These are phyloP conservation scores for Stromatinia cepivora DNA, from an alignment of 2,329 filamentous ascomycete genomes.

Conservation along the genomic window DNA sequence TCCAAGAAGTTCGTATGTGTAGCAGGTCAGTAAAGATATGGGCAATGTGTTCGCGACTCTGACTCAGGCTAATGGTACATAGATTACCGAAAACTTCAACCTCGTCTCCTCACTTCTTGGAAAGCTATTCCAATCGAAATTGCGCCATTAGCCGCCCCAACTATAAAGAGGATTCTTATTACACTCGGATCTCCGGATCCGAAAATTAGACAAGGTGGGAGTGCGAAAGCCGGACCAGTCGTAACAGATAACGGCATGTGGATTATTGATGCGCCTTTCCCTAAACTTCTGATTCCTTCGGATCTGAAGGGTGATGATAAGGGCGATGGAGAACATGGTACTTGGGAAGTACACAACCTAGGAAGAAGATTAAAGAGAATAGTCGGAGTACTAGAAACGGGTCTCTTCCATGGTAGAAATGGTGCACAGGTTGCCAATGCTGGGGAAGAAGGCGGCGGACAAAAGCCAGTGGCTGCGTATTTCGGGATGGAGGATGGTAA, in stretches of 20 bases:
- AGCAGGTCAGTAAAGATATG: slow-evolving; percentile 58
- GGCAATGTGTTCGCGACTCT: neutral
- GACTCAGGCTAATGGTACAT: slow-evolving; percentile 26
- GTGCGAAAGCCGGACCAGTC: slow-evolving; percentile 79
- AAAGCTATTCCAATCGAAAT: slow-evolving; percentile 91
- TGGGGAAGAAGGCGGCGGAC: slow-evolving; percentile 65
- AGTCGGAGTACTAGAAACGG: slow-evolving; percentile 86
- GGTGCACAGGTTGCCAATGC: slow-evolving; percentile 66
- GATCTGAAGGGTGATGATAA: slow-evolving; percentile 48
- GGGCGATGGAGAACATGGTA: slow-evolving; percentile 60
- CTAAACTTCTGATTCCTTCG: slow-evolving; percentile 64
- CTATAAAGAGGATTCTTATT: slow-evolving; percentile 71
- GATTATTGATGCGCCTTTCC: slow-evolving; percentile 91
- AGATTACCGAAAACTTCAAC: slow-evolving; percentile 89
- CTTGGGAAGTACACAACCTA: slow-evolving; percentile 78
- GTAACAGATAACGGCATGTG: slow-evolving; percentile 85
- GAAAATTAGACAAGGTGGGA: slow-evolving; percentile 67
- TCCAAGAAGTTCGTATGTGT: slow-evolving; percentile 86
- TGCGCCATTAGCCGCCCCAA: slow-evolving; percentile 76
- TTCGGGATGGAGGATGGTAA: slow-evolving; percentile 84
- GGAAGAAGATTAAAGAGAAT: slow-evolving; percentile 75
- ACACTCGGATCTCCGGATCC: slow-evolving; percentile 73
- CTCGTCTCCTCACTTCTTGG: slow-evolving; percentile 74
- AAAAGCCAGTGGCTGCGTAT: slow-evolving; percentile 92
- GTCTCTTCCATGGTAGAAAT: slow-evolving; percentile 82